Base-by-base conservation (phyloP, 2,329 filamentous ascomycete species). In the Xylaria sp. region DNA sequence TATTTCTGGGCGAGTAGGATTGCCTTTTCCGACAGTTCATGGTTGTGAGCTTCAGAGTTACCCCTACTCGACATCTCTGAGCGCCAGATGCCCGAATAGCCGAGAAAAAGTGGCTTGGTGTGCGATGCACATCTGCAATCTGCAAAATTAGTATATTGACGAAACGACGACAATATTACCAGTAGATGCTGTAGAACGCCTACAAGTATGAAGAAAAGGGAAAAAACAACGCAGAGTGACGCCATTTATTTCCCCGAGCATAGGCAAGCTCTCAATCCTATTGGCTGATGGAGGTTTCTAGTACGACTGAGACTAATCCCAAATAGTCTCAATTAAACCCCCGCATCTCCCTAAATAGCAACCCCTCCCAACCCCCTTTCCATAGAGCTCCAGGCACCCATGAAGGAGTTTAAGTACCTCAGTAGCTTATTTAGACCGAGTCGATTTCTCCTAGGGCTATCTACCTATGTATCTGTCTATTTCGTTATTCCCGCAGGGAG, bases 241-340 rank as follows among this genome's bases (percentile, higher is more conserved):
- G 66, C 66, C 66, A 68, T 68, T 10, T 44, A 9, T 60, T 25
- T 29, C 48, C 16, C 21, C 8, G 3, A 42, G 8, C 40, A 53
- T 35, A 37, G 21, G 47, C 32, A 44, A 44, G 16, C 40, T 44
- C 18, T n/a, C 16, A 44, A 32, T 53, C 50, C 50, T 23, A 53
- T 66, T 69, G 63, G 63, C 44, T 53, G 37, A 21, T 48, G 23
- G 27, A 16, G 13, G 27, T 42, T 48, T 25, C 16, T 35, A n/a
- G 29, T 44, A 50, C 42, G 47, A 53, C 40, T 13, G n/a, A 25
- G 18, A 48, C 68, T 69, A 69, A 53, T 25, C 68, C 68, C n/a
- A 61, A 64, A 58, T 54, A 10, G 57, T 50, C 25, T 54, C 64
- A 67, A 69, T 69, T 69, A 69, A 69, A 69, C 68, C 68, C 65